Evolutionary conservation across 495 filamentous ascomycete genomes (phyloP), one percentile per base, ranked within the genome.

Genomic region (Jackrogersella multiformis): DNA sequence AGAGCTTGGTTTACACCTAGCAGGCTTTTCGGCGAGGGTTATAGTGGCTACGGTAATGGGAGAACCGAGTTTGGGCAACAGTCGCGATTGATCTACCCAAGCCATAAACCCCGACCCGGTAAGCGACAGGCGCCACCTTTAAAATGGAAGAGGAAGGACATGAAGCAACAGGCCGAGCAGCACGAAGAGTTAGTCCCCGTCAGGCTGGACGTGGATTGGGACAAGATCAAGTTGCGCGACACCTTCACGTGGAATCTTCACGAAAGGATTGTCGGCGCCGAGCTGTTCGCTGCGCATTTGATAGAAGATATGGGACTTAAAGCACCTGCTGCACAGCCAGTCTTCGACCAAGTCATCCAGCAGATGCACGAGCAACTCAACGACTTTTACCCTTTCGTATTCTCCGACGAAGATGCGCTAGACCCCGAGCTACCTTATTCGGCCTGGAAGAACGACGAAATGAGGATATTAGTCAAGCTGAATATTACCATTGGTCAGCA

Each of bases 241-340:
- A 99, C 95, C 7, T 97, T 99, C 71, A 99, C 95, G 16, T 99
- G 93, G 92, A 99, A 98, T 76, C 86, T 99, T 52, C 92, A 97
- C 74, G 95, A 99, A 71, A 87, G 92, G 49, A 86, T 93, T 20
- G 85, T 95, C 4, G 83, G 86, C 12, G 84, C 88, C 30, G 91
- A 95, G 15, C 60, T 92, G 20, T 97, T 98, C 76, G 92, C 93
- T 0, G 86, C 91, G 61, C 91, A 94, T 77, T 81, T 98, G 15
- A 87, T 97, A 8, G 95, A 99, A 75, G 95, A 99, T 75, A 87
- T 99, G 74, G 88, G 89, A 20, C 82, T 99, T 12, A 80, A 81
- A 53, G 72, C 78, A 30, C 88, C 93, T 0, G 74, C 86, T 9
- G 88, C 91, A 57, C 82, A 88, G 30, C 89, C 85, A 10, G 80